Base-by-base conservation (phyloP, 495 filamentous ascomycete species). In the Coniosporium apollinis region DNA sequence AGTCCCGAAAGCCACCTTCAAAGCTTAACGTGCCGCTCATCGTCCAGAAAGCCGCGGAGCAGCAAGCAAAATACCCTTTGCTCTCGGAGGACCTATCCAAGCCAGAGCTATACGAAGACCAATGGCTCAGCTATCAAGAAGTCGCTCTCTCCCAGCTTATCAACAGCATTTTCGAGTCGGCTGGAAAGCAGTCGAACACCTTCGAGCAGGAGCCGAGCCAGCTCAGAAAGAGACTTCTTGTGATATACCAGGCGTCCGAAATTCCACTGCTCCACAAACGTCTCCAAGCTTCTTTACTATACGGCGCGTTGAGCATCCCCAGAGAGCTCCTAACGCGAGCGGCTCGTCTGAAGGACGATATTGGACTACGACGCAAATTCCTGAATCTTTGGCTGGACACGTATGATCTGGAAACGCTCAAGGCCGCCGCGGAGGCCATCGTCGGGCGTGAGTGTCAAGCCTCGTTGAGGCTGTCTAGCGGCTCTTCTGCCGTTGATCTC, bases 81-180 rank as follows among this genome's bases (percentile, higher is more conserved):
- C 52, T 78, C 9, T 38, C 50, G 0, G 69, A 79, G 37, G 58
- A 73, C 39, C 60, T 78, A 18, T 43, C 55, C 0, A 61, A 65
- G 20, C 56, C 71, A 15, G 61, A 67, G 36, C 57, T 79, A 46
- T 79, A 77, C 44, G 72, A 78, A 43, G 73, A 77, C 15, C 54
- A 68, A 31, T 79, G 74, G 74, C 68, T 79, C 21, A 57, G 55
- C 10, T 62, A 76, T 37, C 71, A 78, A 42, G 74, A 80, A 41
- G 57, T 66, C 19, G 64, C 68, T 9, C 63, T 80, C 19, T 66
- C 69, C 3, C 71, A 76, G 41, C 49, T 77, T 10, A 48, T 70
- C 33, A 80, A 80, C 51, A 51, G 55, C 1, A 46, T 78, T 17
- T 66, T 76, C 32, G 51, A 65, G 3, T 41, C 50, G 15, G 38